These are phyloP conservation scores for Penicillium alfredii DNA, from an alignment of 495 filamentous ascomycete genomes.

Conservation along the genomic window DNA sequence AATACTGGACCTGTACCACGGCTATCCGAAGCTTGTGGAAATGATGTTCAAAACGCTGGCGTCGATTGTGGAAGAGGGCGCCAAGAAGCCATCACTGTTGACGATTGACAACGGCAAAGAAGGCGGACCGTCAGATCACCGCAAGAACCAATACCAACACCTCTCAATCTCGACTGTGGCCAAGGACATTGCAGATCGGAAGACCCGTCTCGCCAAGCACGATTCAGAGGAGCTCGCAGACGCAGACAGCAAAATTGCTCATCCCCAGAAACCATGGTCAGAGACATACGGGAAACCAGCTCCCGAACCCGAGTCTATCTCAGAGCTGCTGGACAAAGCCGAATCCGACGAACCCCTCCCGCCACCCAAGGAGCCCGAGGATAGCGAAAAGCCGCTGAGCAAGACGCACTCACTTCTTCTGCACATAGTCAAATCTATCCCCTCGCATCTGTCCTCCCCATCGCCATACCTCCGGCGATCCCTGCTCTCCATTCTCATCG, in stretches of 20 bases:
- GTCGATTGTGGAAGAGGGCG: constrained; percentile 75
- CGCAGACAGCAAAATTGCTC: constrained; percentile 26
- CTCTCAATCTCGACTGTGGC: constrained; percentile 35
- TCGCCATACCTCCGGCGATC: constrained; percentile 71
- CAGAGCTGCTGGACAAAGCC: constrained; percentile 27
- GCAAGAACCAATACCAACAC: constrained; percentile 34
- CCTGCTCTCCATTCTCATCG: constrained; percentile 66
- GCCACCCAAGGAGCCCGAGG: constrained; percentile 45
- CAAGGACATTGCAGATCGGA: constrained; percentile 29
- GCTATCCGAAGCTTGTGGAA: constrained; percentile 81
- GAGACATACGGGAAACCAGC: constrained; percentile 26
- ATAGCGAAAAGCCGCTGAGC: constrained; percentile 47
- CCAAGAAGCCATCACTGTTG: constrained; percentile 54
- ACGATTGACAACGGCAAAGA: constrained; percentile 38
- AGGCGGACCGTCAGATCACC: constrained; percentile 24
- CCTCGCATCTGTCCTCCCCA: constrained; percentile 78
- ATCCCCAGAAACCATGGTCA: constrained; percentile 36
- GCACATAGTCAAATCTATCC: constrained; percentile 63
- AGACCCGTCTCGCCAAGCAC: constrained; percentile 30
- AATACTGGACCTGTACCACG: constrained; percentile 86
- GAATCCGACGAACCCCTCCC: constrained; percentile 37
- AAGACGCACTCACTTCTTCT: constrained; percentile 57
- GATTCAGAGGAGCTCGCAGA: constrained; percentile 26
- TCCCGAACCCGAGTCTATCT: constrained; percentile 24
- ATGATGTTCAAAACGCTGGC: constrained; percentile 75